These are phyloP conservation scores for Teratosphaeriaceae sp. DNA, from an alignment of 2,329 filamentous ascomycete species.

Conservation along the genomic window DNA sequence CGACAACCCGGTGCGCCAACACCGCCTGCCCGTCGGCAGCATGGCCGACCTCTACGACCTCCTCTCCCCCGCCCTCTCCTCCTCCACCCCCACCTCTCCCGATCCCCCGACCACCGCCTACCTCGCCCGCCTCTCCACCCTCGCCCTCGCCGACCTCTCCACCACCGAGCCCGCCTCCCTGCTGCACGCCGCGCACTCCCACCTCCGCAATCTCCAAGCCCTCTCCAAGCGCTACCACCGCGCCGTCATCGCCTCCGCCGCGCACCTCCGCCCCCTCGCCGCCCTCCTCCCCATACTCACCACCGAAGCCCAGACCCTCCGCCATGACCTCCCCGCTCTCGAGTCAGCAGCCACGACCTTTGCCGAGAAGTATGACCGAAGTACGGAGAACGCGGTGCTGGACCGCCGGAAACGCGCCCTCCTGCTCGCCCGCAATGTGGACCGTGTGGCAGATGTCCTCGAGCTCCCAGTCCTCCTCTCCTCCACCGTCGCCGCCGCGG, in stretches of 20 bases:
- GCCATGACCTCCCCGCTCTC: constrained; percentile 66
- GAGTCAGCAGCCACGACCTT: constrained; percentile 75
- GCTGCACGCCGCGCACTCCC: constrained; percentile 72
- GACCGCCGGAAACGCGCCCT: constrained; percentile 71
- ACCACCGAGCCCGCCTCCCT: constrained; percentile 72
- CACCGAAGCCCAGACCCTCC: constrained; percentile 59
- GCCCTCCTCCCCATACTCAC: constrained; percentile 66
- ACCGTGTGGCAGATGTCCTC: constrained; percentile 82
- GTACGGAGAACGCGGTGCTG: constrained; percentile 55
- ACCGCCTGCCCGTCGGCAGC: no score
- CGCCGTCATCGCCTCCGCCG: constrained; percentile 72
- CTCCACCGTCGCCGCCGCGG: constrained; percentile 61
- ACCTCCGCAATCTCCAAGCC: constrained; percentile 74
- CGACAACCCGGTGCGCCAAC: no score
- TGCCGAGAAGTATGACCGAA: constrained; percentile 74
- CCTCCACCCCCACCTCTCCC: constrained; percentile 31
- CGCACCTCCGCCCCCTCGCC: constrained; percentile 66
- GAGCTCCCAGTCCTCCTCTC: constrained; percentile 82
- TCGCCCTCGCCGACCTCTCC: constrained; percentile 65
- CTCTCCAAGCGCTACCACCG: constrained; percentile 87
- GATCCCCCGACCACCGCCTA: constrained; percentile 60
- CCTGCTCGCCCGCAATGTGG: constrained; percentile 76
- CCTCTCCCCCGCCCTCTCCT: constrained; percentile 41
- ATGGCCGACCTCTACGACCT: constrained; percentile 58
- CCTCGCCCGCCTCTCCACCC: constrained; percentile 68